Percentiles rank a stretch among this genome's conserved stretches.
These are phyloP conservation scores for Acanthochlamys bracteata DNA, from an alignment of 106 monocot species.

Conservation along the genomic window DNA sequence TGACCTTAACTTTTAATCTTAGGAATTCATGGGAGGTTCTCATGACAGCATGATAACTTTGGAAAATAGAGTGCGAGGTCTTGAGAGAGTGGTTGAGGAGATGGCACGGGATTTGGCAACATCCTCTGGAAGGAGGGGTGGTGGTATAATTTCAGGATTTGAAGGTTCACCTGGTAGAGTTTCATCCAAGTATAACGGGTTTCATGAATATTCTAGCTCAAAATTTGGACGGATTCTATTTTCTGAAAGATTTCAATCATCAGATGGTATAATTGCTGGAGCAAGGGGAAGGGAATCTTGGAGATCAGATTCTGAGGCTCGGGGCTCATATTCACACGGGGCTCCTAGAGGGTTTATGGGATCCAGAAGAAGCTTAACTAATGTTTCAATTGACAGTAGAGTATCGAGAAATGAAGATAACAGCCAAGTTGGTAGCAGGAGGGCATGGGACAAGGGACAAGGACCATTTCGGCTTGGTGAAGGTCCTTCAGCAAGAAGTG, in stretches of 20 bases:
- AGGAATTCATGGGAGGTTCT: slow-evolving; percentile 97
- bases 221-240: slow-evolving; percentile 59
- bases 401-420: slow-evolving; percentile 41
- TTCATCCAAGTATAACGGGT: slow-evolving; percentile 63
- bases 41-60: slow-evolving; percentile 89
- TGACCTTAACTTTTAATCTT: slow-evolving; percentile 9
- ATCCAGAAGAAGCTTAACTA: slow-evolving; percentile 44
- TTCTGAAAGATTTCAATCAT: slow-evolving; percentile 56
- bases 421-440: slow-evolving; percentile 34
- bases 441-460: slow-evolving; percentile 79
- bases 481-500: slow-evolving; percentile 97
- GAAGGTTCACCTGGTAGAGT: slow-evolving; percentile 61
- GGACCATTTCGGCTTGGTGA: slow-evolving; percentile 89
- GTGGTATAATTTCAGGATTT: slow-evolving; percentile 48
- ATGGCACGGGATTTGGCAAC: slow-evolving; percentile 78
- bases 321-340: slow-evolving; percentile 49
- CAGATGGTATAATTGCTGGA: slow-evolving; percentile 42
- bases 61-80: slow-evolving; percentile 82
- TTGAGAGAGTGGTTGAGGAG: slow-evolving; percentile 92
- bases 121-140: slow-evolving; percentile 57
- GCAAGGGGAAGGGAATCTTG: slow-evolving; percentile 52
- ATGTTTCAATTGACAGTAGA: slow-evolving; percentile 36
- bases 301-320: slow-evolving; percentile 56
- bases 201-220: slow-evolving; percentile 54
- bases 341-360: slow-evolving; percentile 26